Evolutionary conservation across 2,329 filamentous ascomycete genomes (phyloP).

Genomic region (Thielaviopsis populi): DNA sequence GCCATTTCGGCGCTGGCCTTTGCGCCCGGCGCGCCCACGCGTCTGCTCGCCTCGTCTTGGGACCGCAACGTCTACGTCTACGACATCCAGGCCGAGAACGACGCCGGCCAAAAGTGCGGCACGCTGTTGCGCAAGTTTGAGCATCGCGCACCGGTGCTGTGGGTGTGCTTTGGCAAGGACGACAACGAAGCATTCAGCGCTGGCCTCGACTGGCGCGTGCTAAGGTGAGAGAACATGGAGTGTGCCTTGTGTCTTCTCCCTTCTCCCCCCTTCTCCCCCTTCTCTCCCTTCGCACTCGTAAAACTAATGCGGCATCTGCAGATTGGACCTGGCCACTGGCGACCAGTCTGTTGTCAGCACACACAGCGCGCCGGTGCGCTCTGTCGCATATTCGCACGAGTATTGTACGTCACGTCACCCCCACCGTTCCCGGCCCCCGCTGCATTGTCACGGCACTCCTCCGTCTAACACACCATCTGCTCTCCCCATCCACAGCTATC

Average conservation of each 20-base stretch:
- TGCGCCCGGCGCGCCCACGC: slow-evolving; percentile 57
- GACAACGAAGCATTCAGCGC: slow-evolving; percentile 75
- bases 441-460: not conserved
- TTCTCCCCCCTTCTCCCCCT: too few relatives aligned
- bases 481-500: slow-evolving; percentile 34
- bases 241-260: too few relatives aligned
- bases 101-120: slow-evolving; percentile 40
- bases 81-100: slow-evolving; percentile 37
- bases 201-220: slow-evolving; percentile 76
- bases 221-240: slow-evolving; percentile 45
- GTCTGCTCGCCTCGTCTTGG: slow-evolving; percentile 86
- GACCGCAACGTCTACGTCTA: slow-evolving; percentile 86
- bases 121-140: slow-evolving; percentile 59
- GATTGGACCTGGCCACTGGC: slow-evolving; percentile 55
- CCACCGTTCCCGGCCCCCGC: not conserved
- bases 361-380: slow-evolving; percentile 66
- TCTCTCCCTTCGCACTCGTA: too few relatives aligned
- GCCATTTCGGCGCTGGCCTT: slow-evolving; percentile 78
- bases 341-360: slow-evolving; percentile 61
- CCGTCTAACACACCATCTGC: not conserved
- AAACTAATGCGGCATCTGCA: slow-evolving; percentile 19
- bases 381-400: slow-evolving; percentile 64
- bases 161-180: slow-evolving; percentile 76
- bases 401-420: slow-evolving; percentile 37
- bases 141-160: slow-evolving; percentile 72